phyloP scores from a whole-genome alignment of 495 filamentous ascomycete species.

The Podospora pseudocomata region DNA sequence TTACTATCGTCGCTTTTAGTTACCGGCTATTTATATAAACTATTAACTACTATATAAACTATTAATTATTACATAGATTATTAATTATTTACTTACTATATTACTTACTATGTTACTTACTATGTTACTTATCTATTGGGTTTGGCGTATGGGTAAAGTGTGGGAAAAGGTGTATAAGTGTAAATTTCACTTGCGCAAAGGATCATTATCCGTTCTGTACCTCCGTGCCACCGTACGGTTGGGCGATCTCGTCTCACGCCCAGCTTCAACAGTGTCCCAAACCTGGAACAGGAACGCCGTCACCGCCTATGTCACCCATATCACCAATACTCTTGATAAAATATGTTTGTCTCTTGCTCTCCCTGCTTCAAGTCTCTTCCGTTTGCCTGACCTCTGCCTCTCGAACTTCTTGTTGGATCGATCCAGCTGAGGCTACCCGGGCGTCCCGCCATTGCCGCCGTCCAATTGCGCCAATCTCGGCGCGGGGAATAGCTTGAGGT shows the following conservation, averaged over 20 bases:
- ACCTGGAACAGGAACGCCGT: neutral
- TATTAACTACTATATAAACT: no score
- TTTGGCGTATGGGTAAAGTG: no score
- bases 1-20: no score
- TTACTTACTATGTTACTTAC: no score
- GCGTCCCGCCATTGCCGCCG: constrained; percentile 3
- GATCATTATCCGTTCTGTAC: neutral
- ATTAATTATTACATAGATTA: no score
- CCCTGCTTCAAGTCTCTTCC: neutral
- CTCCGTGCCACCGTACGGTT: neutral
- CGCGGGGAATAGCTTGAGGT: neutral
- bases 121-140: no score
- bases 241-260: neutral
- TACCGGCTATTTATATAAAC: no score
- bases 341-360: neutral
- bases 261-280: neutral
- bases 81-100: no score
- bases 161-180: no score
- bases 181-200: no score
- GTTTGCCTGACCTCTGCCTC: neutral
- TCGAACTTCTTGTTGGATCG: constrained; percentile 1
- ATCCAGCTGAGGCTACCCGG: constrained; percentile 5
- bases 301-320: constrained; percentile 1
- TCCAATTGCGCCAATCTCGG: constrained; percentile 1
- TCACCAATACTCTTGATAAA: neutral